A percentile compares a stretch with the other conserved stretches of the same genome.
phyloP scores from a whole-genome alignment of 2,329 filamentous ascomycete species.

The Penicillium sp. region DNA sequence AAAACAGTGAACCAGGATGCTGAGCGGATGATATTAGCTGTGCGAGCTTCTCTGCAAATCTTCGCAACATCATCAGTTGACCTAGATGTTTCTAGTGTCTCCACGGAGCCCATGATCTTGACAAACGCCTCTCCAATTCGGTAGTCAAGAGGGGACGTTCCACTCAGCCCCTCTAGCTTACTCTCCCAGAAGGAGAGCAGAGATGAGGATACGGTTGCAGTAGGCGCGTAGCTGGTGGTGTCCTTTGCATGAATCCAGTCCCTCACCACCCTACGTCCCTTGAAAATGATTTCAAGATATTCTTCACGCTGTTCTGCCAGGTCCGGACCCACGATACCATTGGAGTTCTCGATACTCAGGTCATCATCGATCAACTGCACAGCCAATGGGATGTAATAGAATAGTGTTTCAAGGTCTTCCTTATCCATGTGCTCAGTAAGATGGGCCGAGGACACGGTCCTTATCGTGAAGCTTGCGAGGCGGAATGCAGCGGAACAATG shows the following conservation, averaged over 20 bases:
- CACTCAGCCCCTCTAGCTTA: slow-evolving; percentile 36
- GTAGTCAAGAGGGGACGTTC: slow-evolving; percentile 40
- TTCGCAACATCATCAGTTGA: slow-evolving; percentile 38
- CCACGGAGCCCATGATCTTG: slow-evolving; percentile 41
- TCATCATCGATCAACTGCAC: slow-evolving; percentile 64
- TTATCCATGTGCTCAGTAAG: slow-evolving; percentile 37
- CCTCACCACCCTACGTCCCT: slow-evolving; percentile 54
- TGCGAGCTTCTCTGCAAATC: slow-evolving; percentile 40
- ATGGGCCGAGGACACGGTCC: slow-evolving; percentile 56
- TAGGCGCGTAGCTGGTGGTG: slow-evolving; percentile 15
- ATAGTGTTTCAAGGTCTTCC: slow-evolving; percentile 44
- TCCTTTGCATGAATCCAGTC: slow-evolving; percentile 43
- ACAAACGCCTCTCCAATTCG: slow-evolving; percentile 46
- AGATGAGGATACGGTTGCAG: slow-evolving; percentile 27
- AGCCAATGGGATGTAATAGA: slow-evolving; percentile 58
- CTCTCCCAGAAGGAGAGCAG: slow-evolving; percentile 39
- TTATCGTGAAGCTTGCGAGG: slow-evolving; percentile 72
- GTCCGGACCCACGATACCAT: slow-evolving; percentile 56
- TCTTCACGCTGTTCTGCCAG: slow-evolving; percentile 56
- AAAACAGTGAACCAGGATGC: slow-evolving; percentile 55
- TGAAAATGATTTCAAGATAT: slow-evolving; percentile 57
- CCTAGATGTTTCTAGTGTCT: slow-evolving; percentile 29
- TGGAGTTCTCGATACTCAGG: slow-evolving; percentile 59
- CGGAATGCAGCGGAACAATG: slow-evolving; percentile 75
- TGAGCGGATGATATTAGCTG: slow-evolving; percentile 51